phyloP scores from a whole-genome alignment of 202 grass and related monocot species.

The Dendrocalamus latiflorus region DNA sequence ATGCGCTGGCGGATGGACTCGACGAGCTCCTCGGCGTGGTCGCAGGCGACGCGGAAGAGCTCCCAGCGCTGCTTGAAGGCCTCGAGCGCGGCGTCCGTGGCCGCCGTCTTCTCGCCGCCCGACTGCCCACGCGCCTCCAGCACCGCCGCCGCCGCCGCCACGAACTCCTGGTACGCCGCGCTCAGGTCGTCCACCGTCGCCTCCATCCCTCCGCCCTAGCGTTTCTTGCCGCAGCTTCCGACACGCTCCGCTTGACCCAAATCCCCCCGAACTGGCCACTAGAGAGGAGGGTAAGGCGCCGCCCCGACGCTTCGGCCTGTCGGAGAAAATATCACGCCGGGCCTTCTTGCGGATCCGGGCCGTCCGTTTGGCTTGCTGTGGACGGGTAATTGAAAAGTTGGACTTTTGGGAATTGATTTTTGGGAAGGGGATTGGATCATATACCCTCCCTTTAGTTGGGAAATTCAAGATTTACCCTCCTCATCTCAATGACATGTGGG shows the following conservation, averaged over 20 bases:
- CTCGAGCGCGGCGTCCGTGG: constrained; percentile 70
- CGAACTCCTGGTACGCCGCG: constrained; percentile 72
- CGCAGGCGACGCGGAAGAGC: constrained; percentile 86
- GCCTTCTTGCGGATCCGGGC: too few relatives aligned
- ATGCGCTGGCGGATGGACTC: constrained; percentile 96
- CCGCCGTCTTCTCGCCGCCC: constrained; percentile 48
- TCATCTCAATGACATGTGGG: too few relatives aligned
- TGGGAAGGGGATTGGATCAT: too few relatives aligned
- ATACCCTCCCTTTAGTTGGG: too few relatives aligned
- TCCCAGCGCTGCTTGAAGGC: constrained; percentile 91
- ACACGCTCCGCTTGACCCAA: neutral
- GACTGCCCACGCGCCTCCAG: constrained; percentile 57
- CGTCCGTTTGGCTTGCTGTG: neutral
- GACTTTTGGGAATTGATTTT: too few relatives aligned
- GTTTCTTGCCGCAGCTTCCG: neutral
- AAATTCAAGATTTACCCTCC: too few relatives aligned
- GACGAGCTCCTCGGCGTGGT: constrained; percentile 90
- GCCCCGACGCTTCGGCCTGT: too few relatives aligned
- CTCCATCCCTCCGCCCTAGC: constrained; percentile 53
- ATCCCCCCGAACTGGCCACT: neutral
- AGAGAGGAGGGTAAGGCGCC: too few relatives aligned
- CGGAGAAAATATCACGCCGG: too few relatives aligned
- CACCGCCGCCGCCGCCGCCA: constrained; percentile 55
- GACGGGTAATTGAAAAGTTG: too few relatives aligned
- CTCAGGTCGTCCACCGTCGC: constrained; percentile 62